Evolutionary conservation across 2,329 filamentous ascomycete genomes (phyloP).

Genomic region (Epicoccum sorghinum): DNA sequence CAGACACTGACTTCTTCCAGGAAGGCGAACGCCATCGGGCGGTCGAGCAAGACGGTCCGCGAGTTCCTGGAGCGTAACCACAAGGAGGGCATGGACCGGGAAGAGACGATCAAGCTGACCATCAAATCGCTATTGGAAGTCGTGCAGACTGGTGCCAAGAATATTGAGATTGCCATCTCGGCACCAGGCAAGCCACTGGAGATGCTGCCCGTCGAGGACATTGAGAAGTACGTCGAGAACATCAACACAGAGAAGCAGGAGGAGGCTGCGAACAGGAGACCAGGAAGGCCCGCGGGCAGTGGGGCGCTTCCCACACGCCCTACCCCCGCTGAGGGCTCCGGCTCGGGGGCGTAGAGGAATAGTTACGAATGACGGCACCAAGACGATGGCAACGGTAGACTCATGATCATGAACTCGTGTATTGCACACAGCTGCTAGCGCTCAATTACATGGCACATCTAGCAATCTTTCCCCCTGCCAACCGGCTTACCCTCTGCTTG

Average conservation of each 20-base stretch:
- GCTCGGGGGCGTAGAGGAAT: slow-evolving; percentile 32
- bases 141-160: slow-evolving; percentile 98
- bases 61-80: slow-evolving; percentile 99
- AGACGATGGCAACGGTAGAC: slow-evolving; percentile 40
- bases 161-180: slow-evolving; percentile 99
- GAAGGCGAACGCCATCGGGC: slow-evolving; percentile 99
- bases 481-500: background rate
- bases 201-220: slow-evolving; percentile 93
- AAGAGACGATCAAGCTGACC: slow-evolving; percentile 93
- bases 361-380: slow-evolving; percentile 30
- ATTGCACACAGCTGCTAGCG: slow-evolving; percentile 33
- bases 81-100: slow-evolving; percentile 95
- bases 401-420: slow-evolving; percentile 36
- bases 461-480: slow-evolving; percentile 15
- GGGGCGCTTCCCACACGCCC: slow-evolving; percentile 75
- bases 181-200: slow-evolving; percentile 88
- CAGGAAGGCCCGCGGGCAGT: slow-evolving; percentile 65
- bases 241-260: slow-evolving; percentile 99
- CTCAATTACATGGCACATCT: slow-evolving; percentile 35
- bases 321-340: slow-evolving; percentile 49
- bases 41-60: slow-evolving; percentile 97
- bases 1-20: slow-evolving; percentile 55
- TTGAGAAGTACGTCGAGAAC: slow-evolving; percentile 96
- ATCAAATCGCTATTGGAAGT: slow-evolving; percentile 99
- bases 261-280: slow-evolving; percentile 94